Percentiles rank a stretch among this genome's conserved stretches.
These are phyloP conservation scores for Talaromyces sp. DNA, from an alignment of 2,329 filamentous ascomycete genomes.

Conservation along the genomic window DNA sequence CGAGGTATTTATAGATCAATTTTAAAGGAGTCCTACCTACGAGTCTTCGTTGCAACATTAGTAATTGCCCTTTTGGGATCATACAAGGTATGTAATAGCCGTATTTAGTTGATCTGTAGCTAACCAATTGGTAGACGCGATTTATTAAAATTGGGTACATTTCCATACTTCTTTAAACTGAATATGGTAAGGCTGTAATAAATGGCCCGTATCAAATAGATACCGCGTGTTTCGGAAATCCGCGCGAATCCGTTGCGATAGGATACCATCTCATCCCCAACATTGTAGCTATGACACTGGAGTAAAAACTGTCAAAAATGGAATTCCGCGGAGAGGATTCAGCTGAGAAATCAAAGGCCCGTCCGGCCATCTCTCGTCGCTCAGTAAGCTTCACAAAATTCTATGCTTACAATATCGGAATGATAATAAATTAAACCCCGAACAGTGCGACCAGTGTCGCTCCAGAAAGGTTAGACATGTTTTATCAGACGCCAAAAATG, in stretches of 20 bases:
- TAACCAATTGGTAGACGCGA: background rate
- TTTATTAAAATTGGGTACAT: background rate
- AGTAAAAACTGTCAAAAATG: background rate
- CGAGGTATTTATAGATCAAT: background rate
- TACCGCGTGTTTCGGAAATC: background rate
- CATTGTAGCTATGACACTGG: background rate
- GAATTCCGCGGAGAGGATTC: background rate
- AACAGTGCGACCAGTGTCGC: constrained; percentile 6
- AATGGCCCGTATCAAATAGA: background rate
- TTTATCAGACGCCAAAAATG: background rate
- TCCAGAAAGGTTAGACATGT: constrained; percentile 1
- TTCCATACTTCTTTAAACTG: background rate
- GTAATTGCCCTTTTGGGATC: background rate
- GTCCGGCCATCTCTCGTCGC: background rate
- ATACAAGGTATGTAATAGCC: background rate
- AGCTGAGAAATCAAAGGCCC: background rate
- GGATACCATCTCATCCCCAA: background rate
- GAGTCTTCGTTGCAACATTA: background rate
- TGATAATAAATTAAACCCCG: background rate
- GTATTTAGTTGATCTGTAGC: background rate
- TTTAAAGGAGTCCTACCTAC: background rate
- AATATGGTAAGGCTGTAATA: background rate
- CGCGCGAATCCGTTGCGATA: background rate
- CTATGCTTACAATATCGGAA: background rate
- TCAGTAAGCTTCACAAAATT: background rate